phyloP scores from a whole-genome alignment of 257 asterid species.

The Catharanthus roseus region DNA sequence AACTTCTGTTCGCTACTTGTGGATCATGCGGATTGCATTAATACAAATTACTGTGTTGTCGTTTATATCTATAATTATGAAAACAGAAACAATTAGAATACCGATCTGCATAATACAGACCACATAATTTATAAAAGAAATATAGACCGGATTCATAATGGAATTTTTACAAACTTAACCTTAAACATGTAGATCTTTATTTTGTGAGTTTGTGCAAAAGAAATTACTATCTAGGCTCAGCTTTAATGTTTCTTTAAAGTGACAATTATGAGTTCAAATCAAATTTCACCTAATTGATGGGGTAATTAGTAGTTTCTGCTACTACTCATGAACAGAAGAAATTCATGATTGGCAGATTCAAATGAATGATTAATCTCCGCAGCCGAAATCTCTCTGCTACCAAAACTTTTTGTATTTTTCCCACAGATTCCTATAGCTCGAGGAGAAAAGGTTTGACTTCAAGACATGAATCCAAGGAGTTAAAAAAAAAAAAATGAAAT shows the following conservation, averaged over 20 bases:
- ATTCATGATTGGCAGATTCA: neutral
- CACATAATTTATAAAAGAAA: too few species aligned
- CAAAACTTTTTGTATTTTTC: neutral
- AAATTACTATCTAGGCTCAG: neutral
- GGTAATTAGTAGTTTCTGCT: neutral
- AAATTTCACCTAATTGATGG: neutral
- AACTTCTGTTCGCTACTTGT: too few species aligned
- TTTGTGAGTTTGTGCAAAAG: too few species aligned
- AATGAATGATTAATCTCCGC: neutral
- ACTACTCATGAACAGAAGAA: neutral
- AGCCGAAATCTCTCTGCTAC: neutral
- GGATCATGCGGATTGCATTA: too few species aligned
- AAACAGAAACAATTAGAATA: too few species aligned
- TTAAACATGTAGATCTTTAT: too few species aligned
- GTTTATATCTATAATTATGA: too few species aligned
- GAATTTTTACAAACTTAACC: too few species aligned
- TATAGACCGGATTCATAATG: too few species aligned
- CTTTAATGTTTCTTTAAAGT: neutral
- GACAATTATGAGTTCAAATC: neutral
- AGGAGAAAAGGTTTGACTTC: slow-evolving; percentile 9
- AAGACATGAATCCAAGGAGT: neutral
- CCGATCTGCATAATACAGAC: too few species aligned
- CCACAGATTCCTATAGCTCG: neutral
- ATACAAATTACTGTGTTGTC: too few species aligned
- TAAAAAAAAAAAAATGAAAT: neutral